Evolutionary conservation across 2,329 filamentous ascomycete species (phyloP).

Genomic region (Dactylellina parvicollis): DNA sequence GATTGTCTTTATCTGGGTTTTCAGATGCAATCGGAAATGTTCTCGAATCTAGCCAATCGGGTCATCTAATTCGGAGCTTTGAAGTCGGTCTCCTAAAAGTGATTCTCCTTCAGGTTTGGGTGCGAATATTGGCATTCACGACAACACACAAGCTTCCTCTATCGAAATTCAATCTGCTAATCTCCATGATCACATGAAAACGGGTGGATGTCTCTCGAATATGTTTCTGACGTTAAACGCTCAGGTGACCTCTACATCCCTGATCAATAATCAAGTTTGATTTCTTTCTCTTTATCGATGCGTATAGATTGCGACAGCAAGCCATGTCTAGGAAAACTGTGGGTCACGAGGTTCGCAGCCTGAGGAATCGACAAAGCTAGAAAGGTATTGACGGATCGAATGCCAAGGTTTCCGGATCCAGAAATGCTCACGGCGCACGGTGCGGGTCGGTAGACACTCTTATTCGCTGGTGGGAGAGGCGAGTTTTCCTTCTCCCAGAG

Average conservation of each 20-base stretch:
- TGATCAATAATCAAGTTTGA: slow-evolving; percentile 50
- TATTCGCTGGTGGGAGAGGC: slow-evolving; percentile 28
- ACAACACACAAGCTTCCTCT: neutral
- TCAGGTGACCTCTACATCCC: slow-evolving; percentile 49
- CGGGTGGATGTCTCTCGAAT: slow-evolving; percentile 6
- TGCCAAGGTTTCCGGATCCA: slow-evolving; percentile 30
- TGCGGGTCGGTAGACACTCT: slow-evolving; percentile 40
- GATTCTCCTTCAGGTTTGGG: neutral
- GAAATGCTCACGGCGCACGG: slow-evolving; percentile 33
- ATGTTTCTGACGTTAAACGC: slow-evolving; percentile 19
- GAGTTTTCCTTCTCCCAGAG: slow-evolving; percentile 4
- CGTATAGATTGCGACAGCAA: slow-evolving; percentile 12
- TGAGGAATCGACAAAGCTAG: slow-evolving; percentile 9
- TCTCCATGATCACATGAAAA: slow-evolving; percentile 32
- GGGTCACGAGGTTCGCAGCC: slow-evolving; percentile 37
- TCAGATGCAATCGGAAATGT: slow-evolving; percentile 17
- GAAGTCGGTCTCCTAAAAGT: neutral
- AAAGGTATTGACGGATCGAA: slow-evolving; percentile 17
- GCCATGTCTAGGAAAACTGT: slow-evolving; percentile 27
- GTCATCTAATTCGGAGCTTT: slow-evolving; percentile 40
- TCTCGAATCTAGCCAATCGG: slow-evolving; percentile 44
- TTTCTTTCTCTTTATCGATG: slow-evolving; percentile 42
- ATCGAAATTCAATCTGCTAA: slow-evolving; percentile 14
- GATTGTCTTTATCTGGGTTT: neutral
- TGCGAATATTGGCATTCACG: neutral